Conservation (phyloP, 75 land plant genomes). For the Cupressus sempervirens region DNA sequence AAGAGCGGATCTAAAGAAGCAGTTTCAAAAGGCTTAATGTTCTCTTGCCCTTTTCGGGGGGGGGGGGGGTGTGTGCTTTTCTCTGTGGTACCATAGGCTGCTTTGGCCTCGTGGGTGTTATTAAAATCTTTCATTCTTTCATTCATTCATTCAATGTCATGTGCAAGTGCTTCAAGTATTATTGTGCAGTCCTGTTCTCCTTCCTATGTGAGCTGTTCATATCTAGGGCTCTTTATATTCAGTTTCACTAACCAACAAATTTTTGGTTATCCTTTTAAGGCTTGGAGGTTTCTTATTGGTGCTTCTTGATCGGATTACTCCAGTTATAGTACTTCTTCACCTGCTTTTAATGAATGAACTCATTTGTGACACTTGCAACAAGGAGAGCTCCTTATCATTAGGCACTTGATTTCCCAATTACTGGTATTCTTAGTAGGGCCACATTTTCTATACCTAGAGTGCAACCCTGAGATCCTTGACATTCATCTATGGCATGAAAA, state of each 20-base stretch:
- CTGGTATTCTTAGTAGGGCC: background rate
- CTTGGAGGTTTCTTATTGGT: background rate
- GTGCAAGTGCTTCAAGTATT: background rate
- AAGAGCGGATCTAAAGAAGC: no score
- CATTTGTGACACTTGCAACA: background rate
- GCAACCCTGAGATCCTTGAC: background rate
- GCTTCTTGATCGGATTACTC: background rate
- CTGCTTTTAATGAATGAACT: background rate
- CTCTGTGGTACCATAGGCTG: no score
- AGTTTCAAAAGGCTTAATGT: no score
- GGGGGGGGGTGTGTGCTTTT: no score
- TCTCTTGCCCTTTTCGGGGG: no score
- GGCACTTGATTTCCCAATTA: background rate
- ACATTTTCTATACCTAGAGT: background rate
- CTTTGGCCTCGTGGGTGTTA: no score
- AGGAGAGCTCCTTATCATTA: background rate
- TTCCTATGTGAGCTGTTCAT: background rate
- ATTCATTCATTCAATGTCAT: no score
- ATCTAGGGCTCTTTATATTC: background rate
- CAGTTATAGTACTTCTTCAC: background rate
- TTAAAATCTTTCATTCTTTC: no score
- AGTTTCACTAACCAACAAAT: background rate
- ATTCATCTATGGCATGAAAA: background rate
- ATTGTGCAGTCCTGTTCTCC: background rate
- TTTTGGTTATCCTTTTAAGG: background rate